A percentile compares a stretch with the other conserved stretches of the same genome.
phyloP scores from a whole-genome alignment of 805 yeast genomes.

The Yamadazyma endophytica region DNA sequence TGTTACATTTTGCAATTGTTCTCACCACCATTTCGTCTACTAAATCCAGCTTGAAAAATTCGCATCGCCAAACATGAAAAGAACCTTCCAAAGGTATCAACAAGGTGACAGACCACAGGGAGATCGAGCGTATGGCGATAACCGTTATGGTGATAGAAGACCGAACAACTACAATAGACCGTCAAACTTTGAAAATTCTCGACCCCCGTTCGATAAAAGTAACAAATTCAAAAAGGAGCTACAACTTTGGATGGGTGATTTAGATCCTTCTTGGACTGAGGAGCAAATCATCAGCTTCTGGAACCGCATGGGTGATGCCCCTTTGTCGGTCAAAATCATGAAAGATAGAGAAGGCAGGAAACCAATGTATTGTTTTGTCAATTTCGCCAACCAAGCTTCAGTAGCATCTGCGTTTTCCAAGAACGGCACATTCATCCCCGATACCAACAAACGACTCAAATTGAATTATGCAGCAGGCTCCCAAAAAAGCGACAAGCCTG shows the following conservation, averaged over 20 bases:
- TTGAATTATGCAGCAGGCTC: conserved; percentile 76
- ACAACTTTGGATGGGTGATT: conserved; percentile 85
- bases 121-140: too few species aligned
- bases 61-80: too few species aligned
- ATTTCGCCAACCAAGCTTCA: conserved; percentile 55
- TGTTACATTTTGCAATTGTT: too few species aligned
- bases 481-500: not conserved
- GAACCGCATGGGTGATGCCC: conserved; percentile 63
- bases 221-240: conserved; percentile 11
- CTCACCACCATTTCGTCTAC: too few species aligned
- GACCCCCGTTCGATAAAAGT: not conserved
- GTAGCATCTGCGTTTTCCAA: conserved; percentile 64
- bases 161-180: too few species aligned
- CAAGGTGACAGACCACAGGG: too few species aligned
- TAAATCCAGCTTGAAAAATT: too few species aligned
- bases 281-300: conserved; percentile 61
- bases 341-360: conserved; percentile 46
- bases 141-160: too few species aligned
- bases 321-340: conserved; percentile 60
- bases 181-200: too few species aligned
- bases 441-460: conserved; percentile 56
- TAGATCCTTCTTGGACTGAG: conserved; percentile 85
- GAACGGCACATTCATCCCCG: conserved; percentile 70
- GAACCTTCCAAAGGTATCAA: too few species aligned
- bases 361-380: conserved; percentile 69